Percentiles rank a stretch among this genome's conserved stretches.
Conservation (phyloP, 2,329 filamentous ascomycete genomes). For the Colletotrichum sidae region DNA sequence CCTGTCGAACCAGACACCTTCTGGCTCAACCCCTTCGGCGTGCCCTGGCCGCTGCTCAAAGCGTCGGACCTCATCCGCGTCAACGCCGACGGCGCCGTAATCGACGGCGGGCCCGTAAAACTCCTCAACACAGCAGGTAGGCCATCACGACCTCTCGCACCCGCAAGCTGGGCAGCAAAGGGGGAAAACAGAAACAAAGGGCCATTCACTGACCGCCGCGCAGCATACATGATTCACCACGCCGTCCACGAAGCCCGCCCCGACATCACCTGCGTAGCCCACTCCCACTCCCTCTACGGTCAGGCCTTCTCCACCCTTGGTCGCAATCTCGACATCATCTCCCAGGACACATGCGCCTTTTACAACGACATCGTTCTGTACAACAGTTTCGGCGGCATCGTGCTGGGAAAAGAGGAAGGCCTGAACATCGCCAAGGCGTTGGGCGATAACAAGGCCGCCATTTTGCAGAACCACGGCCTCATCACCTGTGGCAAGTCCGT, state of each 20-base stretch:
- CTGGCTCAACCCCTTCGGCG: constrained; percentile 76
- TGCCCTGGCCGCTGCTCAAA: constrained; percentile 71
- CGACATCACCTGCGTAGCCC: constrained; percentile 65
- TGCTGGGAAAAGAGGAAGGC: constrained; percentile 64
- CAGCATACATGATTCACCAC: constrained; percentile 60
- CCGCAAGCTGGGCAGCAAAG: too few relatives aligned
- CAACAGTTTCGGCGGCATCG: constrained; percentile 62
- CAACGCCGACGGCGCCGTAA: constrained; percentile 68
- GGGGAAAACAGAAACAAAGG: background rate
- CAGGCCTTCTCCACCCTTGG: constrained; percentile 71
- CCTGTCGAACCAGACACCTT: constrained; percentile 71
- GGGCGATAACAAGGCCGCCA: constrained; percentile 61
- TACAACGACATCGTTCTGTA: constrained; percentile 62
- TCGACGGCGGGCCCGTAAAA: constrained; percentile 65
- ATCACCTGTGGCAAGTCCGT: constrained; percentile 62
- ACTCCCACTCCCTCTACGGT: constrained; percentile 66
- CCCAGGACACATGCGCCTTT: constrained; percentile 71
- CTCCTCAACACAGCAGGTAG: constrained; percentile 34
- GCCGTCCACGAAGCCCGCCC: constrained; percentile 64
- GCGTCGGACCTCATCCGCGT: constrained; percentile 76
- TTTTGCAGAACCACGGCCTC: constrained; percentile 67
- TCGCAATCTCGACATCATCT: constrained; percentile 72
- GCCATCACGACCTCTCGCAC: background rate
- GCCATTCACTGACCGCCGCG: constrained; percentile 10
- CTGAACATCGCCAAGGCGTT: constrained; percentile 59